These are phyloP conservation scores for Aspergillus pseudotamarii DNA, from an alignment of 2,329 filamentous ascomycete genomes.

Conservation along the genomic window DNA sequence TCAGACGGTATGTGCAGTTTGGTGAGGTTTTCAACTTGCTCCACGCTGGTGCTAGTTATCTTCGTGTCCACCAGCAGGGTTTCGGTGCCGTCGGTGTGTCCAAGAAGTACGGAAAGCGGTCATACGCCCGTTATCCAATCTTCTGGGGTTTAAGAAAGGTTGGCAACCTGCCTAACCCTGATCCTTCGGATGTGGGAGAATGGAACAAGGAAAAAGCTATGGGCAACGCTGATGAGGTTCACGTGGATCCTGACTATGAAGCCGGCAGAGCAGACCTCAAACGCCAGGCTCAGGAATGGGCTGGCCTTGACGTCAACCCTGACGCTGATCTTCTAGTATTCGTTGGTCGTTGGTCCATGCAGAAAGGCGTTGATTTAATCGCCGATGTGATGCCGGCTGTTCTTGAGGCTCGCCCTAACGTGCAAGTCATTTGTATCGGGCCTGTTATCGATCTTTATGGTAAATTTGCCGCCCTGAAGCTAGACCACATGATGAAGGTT, in stretches of 20 bases:
- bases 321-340: constrained; percentile 69
- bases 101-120: constrained; percentile 71
- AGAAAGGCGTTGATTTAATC: constrained; percentile 70
- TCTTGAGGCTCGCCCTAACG: constrained; percentile 61
- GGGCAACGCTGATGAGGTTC: constrained; percentile 46
- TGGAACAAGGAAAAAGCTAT: constrained; percentile 59
- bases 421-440: constrained; percentile 65
- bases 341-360: constrained; percentile 69
- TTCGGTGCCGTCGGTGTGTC: constrained; percentile 70
- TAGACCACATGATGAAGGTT: constrained; percentile 65
- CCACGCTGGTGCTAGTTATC: constrained; percentile 66
- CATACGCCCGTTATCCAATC: constrained; percentile 68
- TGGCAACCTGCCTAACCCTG: constrained; percentile 66
- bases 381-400: constrained; percentile 68
- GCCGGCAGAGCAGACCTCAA: constrained; percentile 56
- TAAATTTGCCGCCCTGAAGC: constrained; percentile 67
- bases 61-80: constrained; percentile 68
- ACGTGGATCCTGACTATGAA: constrained; percentile 60
- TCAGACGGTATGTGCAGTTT: constrained; percentile 66
- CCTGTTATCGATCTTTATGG: constrained; percentile 70
- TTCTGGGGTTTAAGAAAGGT: constrained; percentile 69
- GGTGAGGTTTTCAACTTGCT: constrained; percentile 71
- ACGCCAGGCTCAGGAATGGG: constrained; percentile 68
- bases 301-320: constrained; percentile 62
- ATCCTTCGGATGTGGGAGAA: constrained; percentile 66